These are phyloP conservation scores for Collybiopsis luxurians DNA, from an alignment of 768 basidiomycete genomes.

Conservation along the genomic window DNA sequence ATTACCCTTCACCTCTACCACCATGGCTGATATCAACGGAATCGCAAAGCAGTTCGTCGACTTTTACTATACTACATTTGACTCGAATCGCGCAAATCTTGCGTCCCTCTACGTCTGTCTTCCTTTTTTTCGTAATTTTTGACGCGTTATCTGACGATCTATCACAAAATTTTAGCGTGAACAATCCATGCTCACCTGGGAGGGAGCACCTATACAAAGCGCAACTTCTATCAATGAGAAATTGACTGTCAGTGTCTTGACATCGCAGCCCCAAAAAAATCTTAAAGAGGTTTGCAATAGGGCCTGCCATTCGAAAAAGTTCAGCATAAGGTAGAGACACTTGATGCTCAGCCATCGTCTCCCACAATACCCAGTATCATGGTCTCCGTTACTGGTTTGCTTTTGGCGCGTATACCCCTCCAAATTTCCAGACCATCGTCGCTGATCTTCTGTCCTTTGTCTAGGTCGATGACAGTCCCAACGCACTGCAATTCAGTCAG, in stretches of 20 bases:
- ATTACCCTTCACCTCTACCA: conserved; percentile 9
- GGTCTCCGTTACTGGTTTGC: conserved; percentile 86
- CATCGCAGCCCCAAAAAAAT: neutral
- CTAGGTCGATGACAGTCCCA: conserved; percentile 77
- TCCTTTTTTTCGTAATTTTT: conserved; percentile 10
- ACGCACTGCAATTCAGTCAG: conserved; percentile 90
- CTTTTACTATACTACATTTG: conserved; percentile 85
- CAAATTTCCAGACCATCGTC: neutral
- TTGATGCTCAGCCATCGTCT: conserved; percentile 86
- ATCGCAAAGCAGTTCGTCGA: conserved; percentile 79
- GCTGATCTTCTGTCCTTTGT: conserved; percentile 2
- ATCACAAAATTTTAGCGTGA: conserved; percentile 55
- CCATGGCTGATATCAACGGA: conserved; percentile 69
- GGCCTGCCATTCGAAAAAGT: conserved; percentile 79
- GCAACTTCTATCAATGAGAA: conserved; percentile 60
- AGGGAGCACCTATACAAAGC: conserved; percentile 61
- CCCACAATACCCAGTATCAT: conserved; percentile 52
- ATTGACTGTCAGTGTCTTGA: conserved; percentile 49
- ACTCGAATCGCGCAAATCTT: conserved; percentile 55
- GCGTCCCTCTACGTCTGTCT: conserved; percentile 73
- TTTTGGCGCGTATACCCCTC: conserved; percentile 50
- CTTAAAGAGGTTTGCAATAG: conserved; percentile 30
- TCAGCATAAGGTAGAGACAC: conserved; percentile 74
- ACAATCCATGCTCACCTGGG: conserved; percentile 84
- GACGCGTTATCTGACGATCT: conserved; percentile 24